These are phyloP conservation scores for Gremmenia infestans DNA, from an alignment of 2,329 filamentous ascomycete species.

Conservation along the genomic window DNA sequence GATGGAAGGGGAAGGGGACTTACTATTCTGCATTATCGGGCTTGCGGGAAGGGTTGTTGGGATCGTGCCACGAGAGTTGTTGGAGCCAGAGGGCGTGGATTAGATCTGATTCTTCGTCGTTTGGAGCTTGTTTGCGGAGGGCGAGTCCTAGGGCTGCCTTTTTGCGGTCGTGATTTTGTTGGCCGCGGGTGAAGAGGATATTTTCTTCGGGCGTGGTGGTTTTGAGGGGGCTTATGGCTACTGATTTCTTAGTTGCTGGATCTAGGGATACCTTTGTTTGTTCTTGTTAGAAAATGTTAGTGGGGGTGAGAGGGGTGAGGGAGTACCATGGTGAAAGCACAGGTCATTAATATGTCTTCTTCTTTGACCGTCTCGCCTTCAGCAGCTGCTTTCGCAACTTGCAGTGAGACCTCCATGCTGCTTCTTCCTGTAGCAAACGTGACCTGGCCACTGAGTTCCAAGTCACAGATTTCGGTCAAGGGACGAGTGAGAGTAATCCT, in stretches of 20 bases:
- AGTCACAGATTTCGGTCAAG: conserved; percentile 62
- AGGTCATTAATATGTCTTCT: conserved; percentile 64
- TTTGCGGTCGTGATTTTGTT: conserved; percentile 61
- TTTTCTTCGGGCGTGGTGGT: conserved; percentile 59
- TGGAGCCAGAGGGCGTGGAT: conserved; percentile 68
- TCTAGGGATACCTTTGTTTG: conserved; percentile 49
- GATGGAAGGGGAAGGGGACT: not conserved
- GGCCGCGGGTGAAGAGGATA: conserved; percentile 54
- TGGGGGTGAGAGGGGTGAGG: not conserved
- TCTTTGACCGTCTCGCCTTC: conserved; percentile 46
- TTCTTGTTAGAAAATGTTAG: not conserved
- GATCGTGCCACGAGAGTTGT: conserved; percentile 58
- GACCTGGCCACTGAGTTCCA: conserved; percentile 51
- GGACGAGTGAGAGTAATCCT: conserved; percentile 51
- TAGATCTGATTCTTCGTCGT: conserved; percentile 63
- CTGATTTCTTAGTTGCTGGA: conserved; percentile 60
- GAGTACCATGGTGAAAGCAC: conserved; percentile 66
- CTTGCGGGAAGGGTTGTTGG: conserved; percentile 47
- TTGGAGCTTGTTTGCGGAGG: conserved; percentile 59
- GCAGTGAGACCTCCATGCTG: conserved; percentile 65
- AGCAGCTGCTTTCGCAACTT: conserved; percentile 59
- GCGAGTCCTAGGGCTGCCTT: conserved; percentile 56
- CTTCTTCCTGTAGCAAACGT: conserved; percentile 62
- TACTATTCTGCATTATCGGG: conserved; percentile 45
- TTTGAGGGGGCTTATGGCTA: conserved; percentile 54